Base-by-base conservation (phyloP, 2,329 filamentous ascomycete species). In the Monosporascus ibericus region DNA sequence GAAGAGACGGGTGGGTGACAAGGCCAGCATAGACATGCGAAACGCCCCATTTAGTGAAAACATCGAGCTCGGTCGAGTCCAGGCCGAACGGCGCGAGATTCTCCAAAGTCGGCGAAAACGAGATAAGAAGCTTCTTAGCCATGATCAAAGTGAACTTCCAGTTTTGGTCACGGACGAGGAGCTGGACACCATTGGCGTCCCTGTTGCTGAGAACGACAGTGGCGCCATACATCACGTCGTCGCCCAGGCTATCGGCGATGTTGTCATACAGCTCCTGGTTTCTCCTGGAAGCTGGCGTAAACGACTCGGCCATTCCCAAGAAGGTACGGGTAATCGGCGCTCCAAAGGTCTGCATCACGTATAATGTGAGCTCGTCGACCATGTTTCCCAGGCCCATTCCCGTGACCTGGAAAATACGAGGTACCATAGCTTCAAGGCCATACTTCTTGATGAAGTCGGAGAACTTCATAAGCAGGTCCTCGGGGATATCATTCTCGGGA, bases 381-480 rank as follows among this genome's bases (percentile, higher is more conserved):
- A 77, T 65, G 54, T 78, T 71, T 17, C 72, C 72, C 2, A 75
- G 57, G 3, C 75, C 77, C 48, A 76, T 69, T 22, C 71, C 69
- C 1, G 69, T 68, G 51, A 70, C 70, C 15, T 60, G 58, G 54
- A 69, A 75, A 17, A 77, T 66, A 7, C 68, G 63, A n/a, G 65
- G 68, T 1, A 77, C 66, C 2, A 72, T 64, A 27, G 68, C 71
- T 20, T 68, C 60, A 5, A 81, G 61, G n/a, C 66, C 61, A 61
- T 79, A 72, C 60, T 80, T 79, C 36, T 66, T 60, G 14, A 75
- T 65, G 51, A 79, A 79, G 4, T 76, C 67, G 18, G 72, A 70
- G 52, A 75, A 80, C 2, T 75, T 70, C 4, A 78, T 60, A 20
- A 75, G 60, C 2, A 81, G 63, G 17, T 78, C 77, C 14, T 69